phyloP scores from a whole-genome alignment of 768 basidiomycete genomes.

The Gyrodon lividus region DNA sequence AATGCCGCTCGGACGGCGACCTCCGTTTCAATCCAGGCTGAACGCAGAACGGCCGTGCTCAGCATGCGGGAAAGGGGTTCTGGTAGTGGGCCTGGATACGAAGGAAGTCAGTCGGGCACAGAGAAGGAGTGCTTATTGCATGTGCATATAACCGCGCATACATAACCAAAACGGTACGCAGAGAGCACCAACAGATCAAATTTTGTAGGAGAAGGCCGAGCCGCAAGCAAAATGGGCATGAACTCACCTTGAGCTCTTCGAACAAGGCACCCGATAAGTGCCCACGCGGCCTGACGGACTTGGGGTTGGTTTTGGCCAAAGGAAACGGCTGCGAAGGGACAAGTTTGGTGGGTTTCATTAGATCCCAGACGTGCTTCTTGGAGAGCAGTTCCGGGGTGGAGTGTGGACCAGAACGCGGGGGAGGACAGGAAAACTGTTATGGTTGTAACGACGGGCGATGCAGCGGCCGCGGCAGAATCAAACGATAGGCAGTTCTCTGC shows the following conservation, averaged over 20 bases:
- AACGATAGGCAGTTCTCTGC: constrained; percentile 18
- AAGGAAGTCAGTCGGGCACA: constrained; percentile 11
- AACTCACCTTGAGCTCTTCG: constrained; percentile 45
- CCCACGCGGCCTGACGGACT: constrained; percentile 74
- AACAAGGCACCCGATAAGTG: constrained; percentile 45
- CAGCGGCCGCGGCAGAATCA: neutral
- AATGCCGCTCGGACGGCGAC: constrained; percentile 61
- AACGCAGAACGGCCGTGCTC: constrained; percentile 60
- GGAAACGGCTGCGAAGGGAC: constrained; percentile 14
- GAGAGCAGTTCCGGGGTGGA: constrained; percentile 50
- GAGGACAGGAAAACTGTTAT: constrained; percentile 18
- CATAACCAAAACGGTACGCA: neutral
- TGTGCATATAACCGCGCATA: neutral
- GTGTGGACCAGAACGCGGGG: constrained; percentile 58
- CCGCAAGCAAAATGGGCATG: neutral
- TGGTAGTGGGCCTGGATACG: constrained; percentile 22
- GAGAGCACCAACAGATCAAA: no score
- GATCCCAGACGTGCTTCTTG: constrained; percentile 10
- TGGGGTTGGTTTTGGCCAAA: constrained; percentile 67
- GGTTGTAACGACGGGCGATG: neutral
- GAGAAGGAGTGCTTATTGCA: neutral
- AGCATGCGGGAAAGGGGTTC: constrained; percentile 43
- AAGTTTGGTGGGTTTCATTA: constrained; percentile 34
- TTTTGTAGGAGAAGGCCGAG: no score
- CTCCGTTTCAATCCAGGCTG: constrained; percentile 72